Conservation (phyloP, 805 yeast genomes). For the Torulaspora indica region DNA sequence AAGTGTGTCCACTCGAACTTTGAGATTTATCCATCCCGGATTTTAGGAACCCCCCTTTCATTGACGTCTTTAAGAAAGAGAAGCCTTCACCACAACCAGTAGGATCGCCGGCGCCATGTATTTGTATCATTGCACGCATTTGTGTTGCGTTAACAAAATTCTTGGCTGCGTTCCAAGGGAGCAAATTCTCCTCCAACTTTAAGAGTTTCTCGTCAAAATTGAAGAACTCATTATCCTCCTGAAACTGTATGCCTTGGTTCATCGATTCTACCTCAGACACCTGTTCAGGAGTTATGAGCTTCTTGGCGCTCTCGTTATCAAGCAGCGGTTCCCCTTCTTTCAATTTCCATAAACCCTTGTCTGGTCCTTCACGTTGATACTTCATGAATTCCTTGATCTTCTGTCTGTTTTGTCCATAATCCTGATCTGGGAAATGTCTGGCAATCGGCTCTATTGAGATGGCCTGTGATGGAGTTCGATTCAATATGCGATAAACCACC, state of each 20-base stretch:
- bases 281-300: conserved; percentile 92
- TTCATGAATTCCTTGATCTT: conserved; percentile 96
- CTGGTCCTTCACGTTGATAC: conserved; percentile 88
- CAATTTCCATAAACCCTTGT: conserved; percentile 92
- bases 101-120: conserved; percentile 93
- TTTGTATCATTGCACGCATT: conserved; percentile 93
- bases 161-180: conserved; percentile 92
- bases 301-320: conserved; percentile 64
- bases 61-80: conserved; percentile 82
- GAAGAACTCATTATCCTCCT: conserved; percentile 73
- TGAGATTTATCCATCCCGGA: conserved; percentile 36
- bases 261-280: conserved; percentile 79
- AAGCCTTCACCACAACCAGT: conserved; percentile 87
- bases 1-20: conserved; percentile 59
- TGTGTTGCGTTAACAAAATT: conserved; percentile 92
- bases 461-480: conserved; percentile 66
- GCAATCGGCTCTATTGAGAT: conserved; percentile 83
- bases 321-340: conserved; percentile 65
- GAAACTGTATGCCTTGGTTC: conserved; percentile 86
- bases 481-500: conserved; percentile 86
- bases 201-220: conserved; percentile 45
- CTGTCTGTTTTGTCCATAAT: conserved; percentile 95
- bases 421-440: conserved; percentile 92
- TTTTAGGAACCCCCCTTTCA: conserved; percentile 81
- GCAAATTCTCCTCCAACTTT: conserved; percentile 73